Evolutionary conservation across 352 stramenopile genomes (phyloP), one percentile per base, ranked within the genome.

Genomic region (Stramenopiles sp.): DNA sequence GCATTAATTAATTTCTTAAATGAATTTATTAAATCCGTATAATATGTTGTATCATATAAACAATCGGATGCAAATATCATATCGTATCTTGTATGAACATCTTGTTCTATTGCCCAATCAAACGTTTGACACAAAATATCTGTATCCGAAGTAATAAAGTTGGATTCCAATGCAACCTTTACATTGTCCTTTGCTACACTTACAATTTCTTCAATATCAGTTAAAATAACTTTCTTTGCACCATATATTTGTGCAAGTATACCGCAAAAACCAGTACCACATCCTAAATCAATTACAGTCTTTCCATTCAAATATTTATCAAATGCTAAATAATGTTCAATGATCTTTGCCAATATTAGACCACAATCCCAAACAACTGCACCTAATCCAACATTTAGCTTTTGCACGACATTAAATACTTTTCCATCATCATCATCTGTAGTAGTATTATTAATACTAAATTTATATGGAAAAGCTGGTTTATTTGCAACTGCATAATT

Each of bases 291-390:
- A 4, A 76, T 13, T 13, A 76, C 65, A 33, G 4, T 76, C 13
- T 20, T 76, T 13, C 13, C 30, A 7, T 31, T 76, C 65, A 76
- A 13, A 13, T 13, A 76, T 33, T 33, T 76, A 53, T 53, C 38
- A 53, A 53, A 53, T 31, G 30, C 4, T 13, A 33, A 33, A 31
- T 13, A 76, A 1, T 76, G 4, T 76, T 76, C 30, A 13, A 76
- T 33, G 4, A 76, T 7, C 30, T 31, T 33, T 7, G 4, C 31
- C 13, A 76, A 33, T 76, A 76, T 33, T 33, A 76, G 13, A 13
- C 65, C 65, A 76, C 65, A 76, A 76, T 76, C 65, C 65, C 65
- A 76, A 7, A 76, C 65, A 33, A 76, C 65, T 76, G 65, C 65
- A 1, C 65, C 65, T 20, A 76, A 20, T 7, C 65, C 65, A 31